Evolutionary conservation across 2,329 filamentous ascomycete genomes (phyloP), one percentile per base, ranked within the genome.

Genomic region (Scedosporium boydii): DNA sequence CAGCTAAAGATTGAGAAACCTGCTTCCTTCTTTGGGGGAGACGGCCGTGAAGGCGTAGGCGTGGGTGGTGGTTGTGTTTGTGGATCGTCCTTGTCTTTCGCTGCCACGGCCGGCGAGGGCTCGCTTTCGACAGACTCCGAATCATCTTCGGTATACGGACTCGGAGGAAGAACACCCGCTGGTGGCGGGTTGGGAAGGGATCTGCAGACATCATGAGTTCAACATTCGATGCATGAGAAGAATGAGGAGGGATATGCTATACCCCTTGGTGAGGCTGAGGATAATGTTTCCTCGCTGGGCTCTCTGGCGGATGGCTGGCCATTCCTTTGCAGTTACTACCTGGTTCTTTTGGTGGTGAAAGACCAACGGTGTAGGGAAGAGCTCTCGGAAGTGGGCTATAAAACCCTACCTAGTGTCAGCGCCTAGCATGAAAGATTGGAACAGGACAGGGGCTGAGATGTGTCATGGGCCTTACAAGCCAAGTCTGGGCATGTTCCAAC

Each of bases 361-460:
- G 38, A 63, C 62, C 18, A 70, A 38, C 12, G 64, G 60, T 4
- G 64, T 65, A 9, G 69, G 68, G 66, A 67, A 69, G 21, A 70
- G 67, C 56, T 69, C 68, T 23, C 64, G 63, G 61, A 70, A 70
- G 55, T 68, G 65, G 44, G 62, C 64, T 16, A 59, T 59, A 63
- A 70, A 69, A 3, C 61, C 64, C 69, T 69, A 48, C 5, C 0
- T n/a, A n/a, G 26, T 7, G 23, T 56, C 48, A 61, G 60, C 18
- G 21, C 3, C 51, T 9, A 10, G 34, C 18, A 18, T 42, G 29
- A 41, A 21, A 6, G 29, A 34, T 34, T 9, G 1, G 6, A 38
- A 12, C 3, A 14, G 34, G 6, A 12, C 10, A n/a, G n/a, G n/a
- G n/a, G n/a, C n/a, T n/a, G n/a, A n/a, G n/a, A n/a, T n/a, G n/a